Evolutionary conservation across 805 yeast genomes (phyloP).

Genomic region (Candida endomychidarum): DNA sequence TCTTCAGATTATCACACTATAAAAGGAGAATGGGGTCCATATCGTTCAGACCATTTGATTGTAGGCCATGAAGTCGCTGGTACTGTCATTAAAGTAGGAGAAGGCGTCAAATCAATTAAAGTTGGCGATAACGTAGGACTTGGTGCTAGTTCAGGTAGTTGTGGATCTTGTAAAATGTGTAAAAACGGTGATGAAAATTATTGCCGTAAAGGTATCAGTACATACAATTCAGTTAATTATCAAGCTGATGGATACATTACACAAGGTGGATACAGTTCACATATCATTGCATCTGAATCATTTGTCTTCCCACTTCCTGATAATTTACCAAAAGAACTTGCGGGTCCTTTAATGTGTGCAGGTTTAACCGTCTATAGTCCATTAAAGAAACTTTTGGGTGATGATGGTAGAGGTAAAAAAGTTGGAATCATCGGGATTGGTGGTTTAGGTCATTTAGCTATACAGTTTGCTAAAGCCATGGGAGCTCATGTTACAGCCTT

Average conservation of each 20-base stretch:
- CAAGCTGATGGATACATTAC: constrained; percentile 28
- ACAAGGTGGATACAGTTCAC: constrained; percentile 54
- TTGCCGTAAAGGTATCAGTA: constrained; percentile 49
- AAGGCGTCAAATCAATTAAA: constrained; percentile 48
- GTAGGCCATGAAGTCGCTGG: constrained; percentile 72
- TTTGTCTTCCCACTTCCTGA: constrained; percentile 53
- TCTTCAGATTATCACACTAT: constrained; percentile 58
- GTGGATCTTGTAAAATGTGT: constrained; percentile 65
- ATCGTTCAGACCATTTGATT: constrained; percentile 33
- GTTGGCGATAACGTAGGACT: constrained; percentile 80
- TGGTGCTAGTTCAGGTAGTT: constrained; percentile 67
- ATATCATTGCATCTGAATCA: constrained; percentile 42
- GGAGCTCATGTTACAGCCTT: constrained; percentile 62
- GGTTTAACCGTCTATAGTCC: constrained; percentile 58
- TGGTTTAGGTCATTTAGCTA: constrained; percentile 65
- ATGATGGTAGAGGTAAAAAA: constrained; percentile 28
- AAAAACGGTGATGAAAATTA: constrained; percentile 39
- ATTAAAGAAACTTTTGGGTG: constrained; percentile 27
- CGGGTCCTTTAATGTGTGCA: constrained; percentile 58
- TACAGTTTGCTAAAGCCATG: constrained; percentile 58
- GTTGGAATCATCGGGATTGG: constrained; percentile 68
- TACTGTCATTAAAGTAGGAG: constrained; percentile 57
- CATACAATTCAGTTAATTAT: constrained; percentile 50
- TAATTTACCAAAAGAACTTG: constrained; percentile 34
- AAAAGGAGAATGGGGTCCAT: constrained; percentile 50